Percentiles rank a stretch among this genome's conserved stretches.
phyloP scores from a whole-genome alignment of 805 yeast species.

The Suhomyces xylopsoci region DNA sequence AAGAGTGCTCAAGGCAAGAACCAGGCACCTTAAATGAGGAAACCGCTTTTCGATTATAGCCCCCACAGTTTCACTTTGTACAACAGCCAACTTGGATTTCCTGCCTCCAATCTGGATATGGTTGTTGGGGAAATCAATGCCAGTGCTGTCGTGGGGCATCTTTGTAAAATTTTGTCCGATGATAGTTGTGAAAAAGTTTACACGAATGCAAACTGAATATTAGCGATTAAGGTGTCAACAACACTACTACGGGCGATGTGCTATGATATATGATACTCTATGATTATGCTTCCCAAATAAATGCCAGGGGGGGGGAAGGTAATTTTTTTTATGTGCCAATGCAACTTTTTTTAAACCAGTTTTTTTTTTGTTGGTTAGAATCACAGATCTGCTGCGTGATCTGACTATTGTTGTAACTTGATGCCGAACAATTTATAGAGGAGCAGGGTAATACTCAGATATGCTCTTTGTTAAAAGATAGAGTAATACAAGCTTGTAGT shows the following conservation, averaged over 20 bases:
- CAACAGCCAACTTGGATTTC: conserved; percentile 81
- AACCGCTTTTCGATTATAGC: conserved; percentile 53
- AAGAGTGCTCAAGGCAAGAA: conserved; percentile 76
- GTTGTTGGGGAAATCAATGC: conserved; percentile 20
- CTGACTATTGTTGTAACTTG: not conserved
- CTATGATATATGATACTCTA: not conserved
- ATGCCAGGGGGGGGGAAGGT: not conserved
- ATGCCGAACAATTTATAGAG: not conserved
- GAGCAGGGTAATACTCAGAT: not conserved
- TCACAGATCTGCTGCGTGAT: not conserved
- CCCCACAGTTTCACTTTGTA: conserved; percentile 76
- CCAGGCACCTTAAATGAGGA: conserved; percentile 68
- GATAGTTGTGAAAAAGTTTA: not conserved
- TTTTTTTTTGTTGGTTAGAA: not conserved
- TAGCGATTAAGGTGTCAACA: not conserved
- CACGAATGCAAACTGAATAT: not conserved
- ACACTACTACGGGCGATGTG: not conserved
- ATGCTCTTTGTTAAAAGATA: not conserved
- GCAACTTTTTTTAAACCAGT: not conserved
- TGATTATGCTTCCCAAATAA: not conserved
- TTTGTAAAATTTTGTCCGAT: not conserved
- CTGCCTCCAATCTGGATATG: conserved; percentile 77
- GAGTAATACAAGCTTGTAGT: not conserved
- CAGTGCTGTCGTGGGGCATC: conserved; percentile 3
- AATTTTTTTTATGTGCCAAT: not conserved